These are phyloP conservation scores for Fistulifera solaris DNA, from an alignment of 108 stramenopile genomes.

Conservation along the genomic window DNA sequence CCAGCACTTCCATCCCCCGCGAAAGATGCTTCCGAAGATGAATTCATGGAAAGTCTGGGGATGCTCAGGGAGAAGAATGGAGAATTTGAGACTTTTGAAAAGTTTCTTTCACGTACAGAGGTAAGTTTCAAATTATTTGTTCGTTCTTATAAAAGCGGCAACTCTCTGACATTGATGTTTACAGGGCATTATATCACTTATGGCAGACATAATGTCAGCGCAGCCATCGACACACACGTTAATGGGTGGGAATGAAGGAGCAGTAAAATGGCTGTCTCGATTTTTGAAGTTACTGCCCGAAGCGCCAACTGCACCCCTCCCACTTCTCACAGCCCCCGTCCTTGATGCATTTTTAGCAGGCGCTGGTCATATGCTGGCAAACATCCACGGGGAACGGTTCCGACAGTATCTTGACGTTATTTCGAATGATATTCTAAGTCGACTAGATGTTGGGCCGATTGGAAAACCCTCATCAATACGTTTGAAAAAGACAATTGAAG, in stretches of 20 bases:
- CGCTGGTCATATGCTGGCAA: conserved; percentile 82
- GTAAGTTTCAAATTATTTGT: conserved; percentile 15
- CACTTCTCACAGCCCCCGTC: conserved; percentile 74
- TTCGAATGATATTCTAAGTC: conserved; percentile 32
- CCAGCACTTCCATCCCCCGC: conserved; percentile 42
- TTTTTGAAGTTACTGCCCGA: conserved; percentile 61
- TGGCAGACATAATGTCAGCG: conserved; percentile 69
- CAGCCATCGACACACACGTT: conserved; percentile 46
- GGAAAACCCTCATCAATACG: conserved; percentile 72
- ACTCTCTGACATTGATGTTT: background rate
- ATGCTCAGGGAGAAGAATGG: conserved; percentile 65
- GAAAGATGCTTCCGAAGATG: conserved; percentile 36
- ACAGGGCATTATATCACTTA: conserved; percentile 63
- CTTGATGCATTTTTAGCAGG: conserved; percentile 72
- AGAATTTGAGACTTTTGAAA: conserved; percentile 74
- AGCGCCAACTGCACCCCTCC: conserved; percentile 46
- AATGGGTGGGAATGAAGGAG: conserved; percentile 64
- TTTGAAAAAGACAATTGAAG: conserved; percentile 50
- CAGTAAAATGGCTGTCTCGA: conserved; percentile 62
- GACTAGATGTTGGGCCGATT: conserved; percentile 63
- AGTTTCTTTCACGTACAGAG: conserved; percentile 71
- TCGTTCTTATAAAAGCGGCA: too few relatives aligned
- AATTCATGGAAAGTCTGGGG: conserved; percentile 75
- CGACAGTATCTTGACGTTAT: conserved; percentile 32
- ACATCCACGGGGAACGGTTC: conserved; percentile 45